Evolutionary conservation across 1,139 yeast species (phyloP).

Genomic region (Kodamaea alishanica): DNA sequence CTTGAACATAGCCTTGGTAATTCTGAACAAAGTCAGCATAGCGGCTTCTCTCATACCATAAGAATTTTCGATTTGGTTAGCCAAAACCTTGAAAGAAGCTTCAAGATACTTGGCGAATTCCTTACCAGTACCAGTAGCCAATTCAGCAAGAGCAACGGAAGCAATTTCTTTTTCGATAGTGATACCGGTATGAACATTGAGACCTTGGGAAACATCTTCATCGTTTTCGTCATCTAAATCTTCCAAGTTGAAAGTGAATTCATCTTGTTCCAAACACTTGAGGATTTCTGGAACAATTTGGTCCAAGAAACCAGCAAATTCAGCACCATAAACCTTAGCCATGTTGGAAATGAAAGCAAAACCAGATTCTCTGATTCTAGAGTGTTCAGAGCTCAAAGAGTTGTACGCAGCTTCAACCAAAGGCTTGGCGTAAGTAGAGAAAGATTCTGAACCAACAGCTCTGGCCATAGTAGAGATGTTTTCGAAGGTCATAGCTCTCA

Average conservation of each 20-base stretch:
- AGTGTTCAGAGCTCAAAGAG: conserved; percentile 71
- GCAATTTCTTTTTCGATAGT: conserved; percentile 97
- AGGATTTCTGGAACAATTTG: conserved; percentile 80
- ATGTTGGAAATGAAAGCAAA: conserved; percentile 91
- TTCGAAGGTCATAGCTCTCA: conserved; percentile 89
- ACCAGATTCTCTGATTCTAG: conserved; percentile 91
- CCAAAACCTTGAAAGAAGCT: conserved; percentile 59
- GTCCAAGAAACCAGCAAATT: conserved; percentile 81
- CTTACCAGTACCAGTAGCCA: conserved; percentile 81
- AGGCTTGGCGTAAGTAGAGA: conserved; percentile 82
- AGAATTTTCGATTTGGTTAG: conserved; percentile 76
- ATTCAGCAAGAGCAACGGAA: conserved; percentile 86
- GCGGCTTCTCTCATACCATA: conserved; percentile 93
- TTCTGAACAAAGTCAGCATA: conserved; percentile 75
- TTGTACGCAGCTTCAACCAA: conserved; percentile 84
- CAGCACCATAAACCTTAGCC: conserved; percentile 92
- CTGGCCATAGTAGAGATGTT: conserved; percentile 93
- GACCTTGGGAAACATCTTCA: conserved; percentile 64
- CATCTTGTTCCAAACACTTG: conserved; percentile 80
- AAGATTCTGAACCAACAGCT: conserved; percentile 90
- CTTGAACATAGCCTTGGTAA: conserved; percentile 68
- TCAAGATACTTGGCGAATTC: conserved; percentile 78
- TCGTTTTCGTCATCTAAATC: conserved; percentile 34
- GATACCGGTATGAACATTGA: conserved; percentile 89
- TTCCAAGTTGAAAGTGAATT: conserved; percentile 52